Percentiles rank a stretch among this genome's conserved stretches.
These are phyloP conservation scores for Fusarium cicatricum DNA, from an alignment of 2,329 filamentous ascomycete species.

Conservation along the genomic window DNA sequence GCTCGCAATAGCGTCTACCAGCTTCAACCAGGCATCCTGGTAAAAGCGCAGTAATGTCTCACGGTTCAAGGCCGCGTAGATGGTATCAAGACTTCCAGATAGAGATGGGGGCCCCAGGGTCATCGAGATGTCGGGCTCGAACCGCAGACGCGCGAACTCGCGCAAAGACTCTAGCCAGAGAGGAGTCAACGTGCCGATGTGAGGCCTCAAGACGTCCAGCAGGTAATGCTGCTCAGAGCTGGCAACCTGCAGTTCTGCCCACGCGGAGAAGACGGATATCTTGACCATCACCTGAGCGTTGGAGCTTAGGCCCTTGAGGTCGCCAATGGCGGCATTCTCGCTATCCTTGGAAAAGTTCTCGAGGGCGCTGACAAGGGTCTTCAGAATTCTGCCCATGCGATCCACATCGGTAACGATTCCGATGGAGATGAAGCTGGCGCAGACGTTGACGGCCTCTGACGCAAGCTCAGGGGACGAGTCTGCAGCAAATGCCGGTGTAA, in stretches of 20 bases:
- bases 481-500: constrained; percentile 94
- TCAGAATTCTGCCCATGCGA: constrained; percentile 97
- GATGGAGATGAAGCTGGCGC: constrained; percentile 96
- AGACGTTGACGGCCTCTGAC: constrained; percentile 95
- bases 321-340: constrained; percentile 87
- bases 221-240: constrained; percentile 92
- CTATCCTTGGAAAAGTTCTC: constrained; percentile 89
- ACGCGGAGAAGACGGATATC: constrained; percentile 95
- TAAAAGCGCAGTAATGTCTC: constrained; percentile 96
- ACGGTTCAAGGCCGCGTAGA: constrained; percentile 93
- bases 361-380: constrained; percentile 87
- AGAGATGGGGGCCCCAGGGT: constrained; percentile 82
- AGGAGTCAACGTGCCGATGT: constrained; percentile 88
- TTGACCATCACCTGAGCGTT: constrained; percentile 99
- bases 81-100: constrained; percentile 87
- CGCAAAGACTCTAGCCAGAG: constrained; percentile 92
- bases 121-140: constrained; percentile 97
- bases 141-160: constrained; percentile 91
- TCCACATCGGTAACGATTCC: constrained; percentile 98
- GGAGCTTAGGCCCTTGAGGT: constrained; percentile 89
- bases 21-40: constrained; percentile 94
- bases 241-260: constrained; percentile 96
- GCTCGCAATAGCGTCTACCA: constrained; percentile 96
- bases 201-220: constrained; percentile 85
- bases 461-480: constrained; percentile 97